Base-by-base conservation (phyloP, 345 rosid species). In the Citrus inodora region DNA sequence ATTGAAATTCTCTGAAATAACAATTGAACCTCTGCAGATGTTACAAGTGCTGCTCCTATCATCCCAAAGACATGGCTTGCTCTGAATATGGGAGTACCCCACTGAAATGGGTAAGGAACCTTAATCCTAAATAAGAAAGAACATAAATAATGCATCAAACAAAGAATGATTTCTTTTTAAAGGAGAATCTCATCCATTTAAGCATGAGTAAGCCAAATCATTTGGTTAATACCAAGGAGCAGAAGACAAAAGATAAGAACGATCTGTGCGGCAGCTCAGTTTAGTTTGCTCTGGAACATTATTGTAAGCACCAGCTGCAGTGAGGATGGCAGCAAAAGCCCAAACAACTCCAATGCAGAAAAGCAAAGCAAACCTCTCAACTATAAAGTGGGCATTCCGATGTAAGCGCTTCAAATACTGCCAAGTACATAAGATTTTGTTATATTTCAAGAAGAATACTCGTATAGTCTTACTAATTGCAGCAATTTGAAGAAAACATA, bases 61-160 rank as follows among this genome's bases (percentile, higher is more conserved):
- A 94, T 96, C 68, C 95, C 99, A 67, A 96, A 96, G 66, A 94
- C 94, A 81, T 94, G 99, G 88, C 90, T 90, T 53, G 98, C 99
- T 86, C 87, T 88, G 80, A 96, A 96, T 86, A 94, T 86, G 5
- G 99, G 99, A 78, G 99, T 86, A 72, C 98, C 99, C 98, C 98
- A 96, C 79, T 96, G 99, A 77, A 96, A 92, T 6, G 99, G 99
- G 76, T 94, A 94, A 21, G 98, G 98, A 60, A 96, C 74, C 76
- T 87, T 92, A 74, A 96, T 88, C 99, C 99, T 96, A 79, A 37
- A 81, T 80, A 17, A 61, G 51, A 86, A 68, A 79, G 38, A 77
- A 70, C 53, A 59, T 16, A 65, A 25, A 67, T 2, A 70, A 55
- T 16, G 27, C n/a, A 48, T 62, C 74, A 78, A 22, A 1, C 7